Evolutionary conservation across 805 yeast genomes (phyloP).

Genomic region (Metschnikowia gelsemii): DNA sequence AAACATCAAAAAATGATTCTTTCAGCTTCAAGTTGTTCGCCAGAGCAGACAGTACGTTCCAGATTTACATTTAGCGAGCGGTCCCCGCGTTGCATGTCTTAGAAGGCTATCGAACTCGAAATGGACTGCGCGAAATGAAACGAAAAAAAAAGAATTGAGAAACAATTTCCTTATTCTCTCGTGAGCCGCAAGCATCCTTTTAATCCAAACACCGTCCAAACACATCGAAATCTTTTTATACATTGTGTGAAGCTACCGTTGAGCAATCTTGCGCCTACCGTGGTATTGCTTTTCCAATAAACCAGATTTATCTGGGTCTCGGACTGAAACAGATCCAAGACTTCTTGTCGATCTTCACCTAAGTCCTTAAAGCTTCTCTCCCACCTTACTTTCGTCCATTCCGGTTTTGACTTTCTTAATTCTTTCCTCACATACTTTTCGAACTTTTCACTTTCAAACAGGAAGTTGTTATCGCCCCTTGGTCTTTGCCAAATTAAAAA

Average conservation of each 20-base stretch:
- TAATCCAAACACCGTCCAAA: neutral
- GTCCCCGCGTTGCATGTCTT: too few relatives aligned
- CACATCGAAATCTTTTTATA: neutral
- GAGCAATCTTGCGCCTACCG: neutral
- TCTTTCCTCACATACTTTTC: neutral
- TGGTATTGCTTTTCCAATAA: neutral
- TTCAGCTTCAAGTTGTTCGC: too few relatives aligned
- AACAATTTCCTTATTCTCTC: neutral
- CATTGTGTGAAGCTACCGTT: neutral
- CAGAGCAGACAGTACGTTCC: too few relatives aligned
- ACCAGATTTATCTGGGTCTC: constrained; percentile 6
- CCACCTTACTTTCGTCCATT: constrained; percentile 2
- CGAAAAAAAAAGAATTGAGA: neutral
- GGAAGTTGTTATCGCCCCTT: neutral
- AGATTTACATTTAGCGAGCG: too few relatives aligned
- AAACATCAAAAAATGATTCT: too few relatives aligned
- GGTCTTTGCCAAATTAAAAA: constrained; percentile 2
- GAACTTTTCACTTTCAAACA: neutral
- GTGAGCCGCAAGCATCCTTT: constrained; percentile 2
- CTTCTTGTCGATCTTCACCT: neutral
- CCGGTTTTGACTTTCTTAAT: neutral
- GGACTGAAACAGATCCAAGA: neutral
- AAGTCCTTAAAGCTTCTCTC: neutral
- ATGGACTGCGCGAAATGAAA: constrained; percentile 6
- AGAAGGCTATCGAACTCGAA: neutral